Conservation (phyloP, 768 basidiomycete species). For the Tubosaeta sp. region DNA sequence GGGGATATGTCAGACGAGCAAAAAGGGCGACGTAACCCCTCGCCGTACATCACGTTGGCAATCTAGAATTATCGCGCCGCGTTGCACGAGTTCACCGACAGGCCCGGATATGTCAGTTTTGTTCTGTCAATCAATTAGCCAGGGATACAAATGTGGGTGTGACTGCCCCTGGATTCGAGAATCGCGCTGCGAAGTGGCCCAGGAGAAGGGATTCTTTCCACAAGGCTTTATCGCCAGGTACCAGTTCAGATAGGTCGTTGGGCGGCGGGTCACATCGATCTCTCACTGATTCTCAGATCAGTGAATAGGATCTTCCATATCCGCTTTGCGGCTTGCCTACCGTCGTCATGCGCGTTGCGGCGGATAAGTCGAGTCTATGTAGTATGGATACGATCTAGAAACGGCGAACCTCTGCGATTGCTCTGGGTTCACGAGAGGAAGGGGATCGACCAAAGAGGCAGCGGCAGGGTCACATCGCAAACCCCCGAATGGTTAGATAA, state of each 20-base stretch:
- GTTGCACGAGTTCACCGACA: conserved; percentile 15
- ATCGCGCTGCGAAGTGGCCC: conserved; percentile 26
- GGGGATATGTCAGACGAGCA: conserved; percentile 30
- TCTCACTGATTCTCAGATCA: conserved; percentile 1
- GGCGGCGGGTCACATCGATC: background rate
- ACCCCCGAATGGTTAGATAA: conserved; percentile 9
- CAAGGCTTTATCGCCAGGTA: conserved; percentile 1
- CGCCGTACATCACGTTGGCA: conserved; percentile 23
- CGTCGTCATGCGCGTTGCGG: conserved; percentile 7
- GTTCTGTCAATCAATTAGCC: conserved; percentile 24
- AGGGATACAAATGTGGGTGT: conserved; percentile 10
- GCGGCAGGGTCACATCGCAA: conserved; percentile 8
- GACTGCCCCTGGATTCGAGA: conserved; percentile 21
- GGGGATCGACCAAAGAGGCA: conserved; percentile 10
- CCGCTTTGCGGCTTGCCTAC: conserved; percentile 20
- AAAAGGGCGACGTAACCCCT: conserved; percentile 16
- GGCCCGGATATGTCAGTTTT: conserved; percentile 1
- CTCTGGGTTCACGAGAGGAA: conserved; percentile 7
- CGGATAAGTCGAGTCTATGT: conserved; percentile 2
- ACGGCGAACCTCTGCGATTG: conserved; percentile 2
- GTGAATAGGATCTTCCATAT: conserved; percentile 9
- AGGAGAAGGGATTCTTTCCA: conserved; percentile 18
- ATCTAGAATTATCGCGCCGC: conserved; percentile 32
- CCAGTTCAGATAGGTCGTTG: background rate
- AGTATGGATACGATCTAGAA: conserved; percentile 1